phyloP scores from a whole-genome alignment of 2,329 filamentous ascomycete species.

The Fusarium gaditjirri region DNA sequence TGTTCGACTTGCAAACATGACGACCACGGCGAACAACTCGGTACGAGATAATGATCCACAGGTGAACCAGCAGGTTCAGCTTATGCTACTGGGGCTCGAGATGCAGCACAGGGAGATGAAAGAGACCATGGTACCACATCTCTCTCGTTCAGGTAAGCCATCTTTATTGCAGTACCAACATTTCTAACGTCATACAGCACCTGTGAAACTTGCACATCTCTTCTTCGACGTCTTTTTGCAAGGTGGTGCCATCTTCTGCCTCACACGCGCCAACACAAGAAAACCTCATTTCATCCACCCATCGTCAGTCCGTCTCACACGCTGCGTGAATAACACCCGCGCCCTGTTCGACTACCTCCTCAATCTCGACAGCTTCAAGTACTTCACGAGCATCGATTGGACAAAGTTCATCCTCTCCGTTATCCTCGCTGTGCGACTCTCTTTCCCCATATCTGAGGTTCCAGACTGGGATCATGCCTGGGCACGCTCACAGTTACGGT shows the following conservation, averaged over 20 bases:
- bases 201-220: constrained; percentile 48
- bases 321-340: constrained; percentile 43
- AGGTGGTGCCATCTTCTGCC: constrained; percentile 51
- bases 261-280: constrained; percentile 12
- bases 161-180: constrained; percentile 4
- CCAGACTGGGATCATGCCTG: constrained; percentile 51
- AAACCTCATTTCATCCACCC: constrained; percentile 23
- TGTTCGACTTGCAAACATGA: constrained; percentile 54
- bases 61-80: constrained; percentile 53
- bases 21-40: constrained; percentile 52
- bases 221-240: constrained; percentile 54
- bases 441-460: constrained; percentile 55
- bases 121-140: constrained; percentile 48
- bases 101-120: constrained; percentile 57
- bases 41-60: constrained; percentile 44
- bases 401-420: constrained; percentile 53
- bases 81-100: constrained; percentile 61
- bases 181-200: constrained; percentile 36
- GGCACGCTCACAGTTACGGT: constrained; percentile 53
- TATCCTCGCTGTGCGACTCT: constrained; percentile 58
- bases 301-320: constrained; percentile 33
- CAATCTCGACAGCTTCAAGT: constrained; percentile 44
- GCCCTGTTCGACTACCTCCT: constrained; percentile 49
- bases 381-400: constrained; percentile 59
- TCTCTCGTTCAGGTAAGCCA: constrained; percentile 43